phyloP scores from a whole-genome alignment of 345 rosid genomes.

The Eucalyptus cloeziana region DNA sequence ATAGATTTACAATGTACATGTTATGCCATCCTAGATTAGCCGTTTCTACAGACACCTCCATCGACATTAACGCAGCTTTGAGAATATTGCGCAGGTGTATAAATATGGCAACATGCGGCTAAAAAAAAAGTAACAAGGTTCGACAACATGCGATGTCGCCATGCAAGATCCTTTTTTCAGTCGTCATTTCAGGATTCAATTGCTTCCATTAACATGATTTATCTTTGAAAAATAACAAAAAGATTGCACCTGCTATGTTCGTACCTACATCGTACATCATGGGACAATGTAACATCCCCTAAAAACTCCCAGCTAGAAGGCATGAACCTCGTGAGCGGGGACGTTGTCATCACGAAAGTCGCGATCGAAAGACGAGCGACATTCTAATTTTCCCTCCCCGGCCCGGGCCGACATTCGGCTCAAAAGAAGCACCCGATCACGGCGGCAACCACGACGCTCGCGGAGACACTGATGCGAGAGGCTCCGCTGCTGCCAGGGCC shows the following conservation, averaged over 20 bases:
- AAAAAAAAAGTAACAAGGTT: not conserved
- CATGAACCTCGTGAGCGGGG: not conserved
- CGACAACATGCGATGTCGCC: not conserved
- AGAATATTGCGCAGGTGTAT: not conserved
- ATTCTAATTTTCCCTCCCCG: not conserved
- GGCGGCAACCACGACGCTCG: not conserved
- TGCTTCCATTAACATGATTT: not conserved
- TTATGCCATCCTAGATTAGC: not conserved
- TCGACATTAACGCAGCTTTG: not conserved
- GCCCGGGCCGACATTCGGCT: not conserved
- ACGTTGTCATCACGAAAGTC: not conserved
- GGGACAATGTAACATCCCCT: not conserved
- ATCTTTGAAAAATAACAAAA: not conserved
- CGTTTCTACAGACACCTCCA: not conserved
- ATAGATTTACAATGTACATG: not conserved
- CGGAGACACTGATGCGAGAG: not conserved
- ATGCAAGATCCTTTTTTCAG: not conserved
- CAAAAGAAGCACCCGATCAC: not conserved
- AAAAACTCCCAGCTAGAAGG: not conserved
- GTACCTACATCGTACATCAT: not conserved
- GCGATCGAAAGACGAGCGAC: not conserved
- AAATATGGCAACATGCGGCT: not conserved
- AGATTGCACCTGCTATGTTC: not conserved
- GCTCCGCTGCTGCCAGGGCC: not conserved
- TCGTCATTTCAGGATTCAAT: not conserved